Conservation (phyloP, 257 asterid genomes). For the Salvia splendens region DNA sequence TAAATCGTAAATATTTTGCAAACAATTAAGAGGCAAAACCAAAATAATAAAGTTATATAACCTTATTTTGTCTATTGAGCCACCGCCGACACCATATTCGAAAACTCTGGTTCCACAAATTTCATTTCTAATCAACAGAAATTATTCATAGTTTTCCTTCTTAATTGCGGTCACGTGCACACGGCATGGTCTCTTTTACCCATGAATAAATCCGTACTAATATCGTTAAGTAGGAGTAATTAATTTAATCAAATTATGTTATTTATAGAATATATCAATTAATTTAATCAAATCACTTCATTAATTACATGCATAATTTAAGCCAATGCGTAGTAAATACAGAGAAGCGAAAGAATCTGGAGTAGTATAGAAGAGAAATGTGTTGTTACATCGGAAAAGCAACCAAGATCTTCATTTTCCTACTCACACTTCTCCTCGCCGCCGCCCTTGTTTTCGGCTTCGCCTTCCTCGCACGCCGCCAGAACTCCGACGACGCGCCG, state of each 20-base stretch:
- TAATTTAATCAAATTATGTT: neutral
- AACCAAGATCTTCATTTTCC: conserved; percentile 79
- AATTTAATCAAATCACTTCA: neutral
- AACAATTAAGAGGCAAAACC: too few relatives aligned
- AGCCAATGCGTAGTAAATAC: neutral
- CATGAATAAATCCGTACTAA: neutral
- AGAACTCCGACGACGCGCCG: conserved; percentile 32
- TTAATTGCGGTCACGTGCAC: conserved; percentile 7
- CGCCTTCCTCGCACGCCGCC: conserved; percentile 37
- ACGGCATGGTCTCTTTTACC: neutral
- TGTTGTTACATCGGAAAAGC: conserved; percentile 77
- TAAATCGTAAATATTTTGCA: too few relatives aligned
- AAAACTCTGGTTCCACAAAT: too few relatives aligned
- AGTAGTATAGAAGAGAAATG: conserved; percentile 24
- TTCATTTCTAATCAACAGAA: too few relatives aligned
- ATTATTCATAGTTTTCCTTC: too few relatives aligned
- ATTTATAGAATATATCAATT: neutral
- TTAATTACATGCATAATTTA: neutral
- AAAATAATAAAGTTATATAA: too few relatives aligned
- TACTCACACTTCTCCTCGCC: conserved; percentile 44
- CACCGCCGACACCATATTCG: too few relatives aligned
- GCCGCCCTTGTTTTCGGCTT: conserved; percentile 59
- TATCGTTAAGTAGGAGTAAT: neutral
- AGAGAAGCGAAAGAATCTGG: neutral
- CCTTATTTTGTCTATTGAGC: too few relatives aligned